Evolutionary conservation across 768 basidiomycete species (phyloP), one percentile per base, ranked within the genome.

Genomic region (Phlegmacium glaucopus): DNA sequence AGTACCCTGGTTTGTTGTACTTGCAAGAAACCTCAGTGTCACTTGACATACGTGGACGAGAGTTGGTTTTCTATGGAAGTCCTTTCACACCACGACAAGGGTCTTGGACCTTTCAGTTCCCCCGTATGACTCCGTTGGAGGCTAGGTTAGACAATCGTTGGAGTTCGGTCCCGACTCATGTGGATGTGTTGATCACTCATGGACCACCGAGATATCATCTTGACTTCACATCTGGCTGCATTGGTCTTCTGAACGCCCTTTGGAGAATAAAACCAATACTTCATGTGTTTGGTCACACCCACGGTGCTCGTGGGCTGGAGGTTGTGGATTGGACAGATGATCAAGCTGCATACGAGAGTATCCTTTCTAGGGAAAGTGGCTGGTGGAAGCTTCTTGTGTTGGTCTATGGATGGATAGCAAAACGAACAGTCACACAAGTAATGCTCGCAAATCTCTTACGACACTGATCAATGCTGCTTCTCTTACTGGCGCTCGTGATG

Each of bases 261-360:
- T 67, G 68, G 70, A 54, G 55, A 9, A 53, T 72, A 12, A 57
- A 61, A 25, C 75, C 72, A 1, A 44, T 53, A 42, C 18, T 72
- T n/a, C 66, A 70, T 36, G 62, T 75, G 4, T 74, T 68, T 53
- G 72, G 75, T 1, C 75, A 75, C 42, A 68, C 74, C 5, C 74
- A 76, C 34, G 60, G 54, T 10, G 68, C 46, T 2, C 47, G 68
- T 30, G 75, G 72, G 7, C 43, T 66, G 10, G 64, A 71, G 46
- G 18, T 29, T 8, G 48, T 69, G 9, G 39, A 34, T 13, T 75
- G 72, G 72, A n/a, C n/a, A n/a, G n/a, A n/a, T n/a, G n/a, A n/a
- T n/a, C n/a, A n/a, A n/a, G n/a, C n/a, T n/a, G n/a, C n/a, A n/a
- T n/a, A n/a, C n/a, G n/a, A n/a, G n/a, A n/a, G n/a, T n/a, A n/a